Percentiles rank a stretch among this genome's conserved stretches.
These are phyloP conservation scores for Mayamaea pseudoterrestris DNA, from an alignment of 108 stramenopile genomes.

Conservation along the genomic window DNA sequence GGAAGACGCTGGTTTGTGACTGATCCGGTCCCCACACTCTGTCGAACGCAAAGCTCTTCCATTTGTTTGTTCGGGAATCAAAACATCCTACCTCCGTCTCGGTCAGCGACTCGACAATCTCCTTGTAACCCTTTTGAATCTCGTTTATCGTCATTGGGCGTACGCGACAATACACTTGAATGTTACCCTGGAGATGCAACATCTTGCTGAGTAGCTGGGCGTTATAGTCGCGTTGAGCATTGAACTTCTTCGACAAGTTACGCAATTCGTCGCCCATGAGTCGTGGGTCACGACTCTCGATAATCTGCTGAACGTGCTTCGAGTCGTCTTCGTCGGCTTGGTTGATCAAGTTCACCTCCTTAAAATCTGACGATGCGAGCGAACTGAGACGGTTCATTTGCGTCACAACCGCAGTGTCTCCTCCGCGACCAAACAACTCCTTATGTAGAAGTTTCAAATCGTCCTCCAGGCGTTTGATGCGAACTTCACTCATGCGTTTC, in stretches of 20 bases:
- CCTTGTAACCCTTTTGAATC: slow-evolving; percentile 52
- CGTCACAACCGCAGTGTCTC: slow-evolving; percentile 22
- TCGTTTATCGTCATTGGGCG: slow-evolving; percentile 69
- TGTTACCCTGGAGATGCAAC: slow-evolving; percentile 79
- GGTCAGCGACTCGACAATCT: slow-evolving; percentile 69
- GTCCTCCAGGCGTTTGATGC: slow-evolving; percentile 57
- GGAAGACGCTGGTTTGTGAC: slow-evolving; percentile 80
- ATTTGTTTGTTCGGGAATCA: slow-evolving; percentile 61
- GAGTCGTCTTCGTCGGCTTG: slow-evolving; percentile 2
- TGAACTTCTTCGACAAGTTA: slow-evolving; percentile 49
- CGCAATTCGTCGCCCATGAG: slow-evolving; percentile 53
- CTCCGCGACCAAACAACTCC: slow-evolving; percentile 32
- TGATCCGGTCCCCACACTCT: slow-evolving; percentile 93
- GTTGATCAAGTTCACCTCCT: slow-evolving; percentile 11
- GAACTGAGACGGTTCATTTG: slow-evolving; percentile 44
- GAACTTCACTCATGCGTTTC: slow-evolving; percentile 62
- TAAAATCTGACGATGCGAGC: slow-evolving; percentile 7
- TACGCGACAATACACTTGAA: slow-evolving; percentile 84
- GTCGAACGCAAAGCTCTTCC: slow-evolving; percentile 85
- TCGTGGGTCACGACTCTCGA: slow-evolving; percentile 34
- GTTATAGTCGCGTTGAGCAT: slow-evolving; percentile 74
- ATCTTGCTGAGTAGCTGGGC: slow-evolving; percentile 80
- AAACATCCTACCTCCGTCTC: slow-evolving; percentile 84
- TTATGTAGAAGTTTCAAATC: slow-evolving; percentile 60
- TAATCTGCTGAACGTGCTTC: slow-evolving; percentile 47